Evolutionary conservation across 1,284 basidiomycete genomes (phyloP).

Genomic region (Austroboletus novae-zelandiae): DNA sequence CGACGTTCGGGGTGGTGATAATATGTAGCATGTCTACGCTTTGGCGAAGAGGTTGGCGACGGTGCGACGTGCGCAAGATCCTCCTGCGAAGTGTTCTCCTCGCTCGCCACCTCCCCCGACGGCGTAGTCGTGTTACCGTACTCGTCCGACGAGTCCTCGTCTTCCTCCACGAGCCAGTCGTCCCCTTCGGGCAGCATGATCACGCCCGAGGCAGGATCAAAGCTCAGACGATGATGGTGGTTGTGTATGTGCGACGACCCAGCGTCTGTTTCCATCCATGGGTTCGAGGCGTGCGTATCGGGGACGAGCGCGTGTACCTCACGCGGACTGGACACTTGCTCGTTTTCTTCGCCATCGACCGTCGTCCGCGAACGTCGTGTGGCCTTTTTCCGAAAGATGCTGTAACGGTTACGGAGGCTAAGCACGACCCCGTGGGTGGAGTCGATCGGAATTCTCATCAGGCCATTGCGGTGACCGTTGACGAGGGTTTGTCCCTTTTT

Average conservation of each 20-base stretch:
- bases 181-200: slow-evolving; percentile 80
- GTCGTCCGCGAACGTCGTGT: slow-evolving; percentile 15
- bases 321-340: background rate
- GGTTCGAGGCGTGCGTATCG: slow-evolving; percentile 37
- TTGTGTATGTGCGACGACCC: slow-evolving; percentile 21
- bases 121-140: slow-evolving; percentile 23
- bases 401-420: slow-evolving; percentile 68
- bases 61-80: slow-evolving; percentile 7
- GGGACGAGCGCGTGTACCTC: slow-evolving; percentile 14
- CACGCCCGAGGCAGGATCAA: slow-evolving; percentile 77
- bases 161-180: slow-evolving; percentile 60
- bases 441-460: slow-evolving; percentile 36
- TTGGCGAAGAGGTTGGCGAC: slow-evolving; percentile 23
- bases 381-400: slow-evolving; percentile 41
- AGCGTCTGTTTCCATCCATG: slow-evolving; percentile 49
- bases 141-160: slow-evolving; percentile 34
- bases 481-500: slow-evolving; percentile 75
- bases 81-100: slow-evolving; percentile 23
- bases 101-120: slow-evolving; percentile 14
- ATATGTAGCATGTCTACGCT: slow-evolving; percentile 30
- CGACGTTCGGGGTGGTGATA: slow-evolving; percentile 36
- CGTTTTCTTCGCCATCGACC: slow-evolving; percentile 13
- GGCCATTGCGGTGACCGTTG: slow-evolving; percentile 42
- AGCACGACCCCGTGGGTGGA: slow-evolving; percentile 67
- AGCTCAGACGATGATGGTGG: slow-evolving; percentile 65